Base-by-base conservation (phyloP, 768 basidiomycete species). In the Lentinula guzmanii region DNA sequence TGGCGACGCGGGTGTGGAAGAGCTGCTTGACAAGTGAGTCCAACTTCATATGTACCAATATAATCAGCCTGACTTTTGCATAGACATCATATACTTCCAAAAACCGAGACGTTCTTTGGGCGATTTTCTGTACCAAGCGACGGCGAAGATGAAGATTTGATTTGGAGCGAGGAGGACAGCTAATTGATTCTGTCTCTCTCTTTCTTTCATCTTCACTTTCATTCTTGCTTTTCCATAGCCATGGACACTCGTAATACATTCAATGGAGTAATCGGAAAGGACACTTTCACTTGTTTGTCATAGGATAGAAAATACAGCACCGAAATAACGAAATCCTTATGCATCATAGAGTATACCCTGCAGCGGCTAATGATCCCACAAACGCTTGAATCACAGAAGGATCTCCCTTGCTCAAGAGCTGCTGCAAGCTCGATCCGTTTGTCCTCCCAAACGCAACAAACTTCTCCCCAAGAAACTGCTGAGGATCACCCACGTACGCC, bases 1-100 rank as follows among this genome's bases (percentile, higher is more conserved):
- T 0, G 86, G 85, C 11, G 68, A 74, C 37, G 80, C 79, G n/a
- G 88, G 86, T 28, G 68, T 92, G 0, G 86, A 90, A 64, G 88
- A 89, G 48, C 73, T 90, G 6, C 76, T 92, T 15, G 77, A 80
- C 66, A 83, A 78, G 89, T 90, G 63, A 59, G 81, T 64, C 68
- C 28, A 28, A 28, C 28, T 24, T 42, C 31, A 64, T 58, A 15
- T 62, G 59, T 24, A 5, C 52, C 55, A 15, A 10, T 55, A 65
- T 11, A 10, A 13, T 24, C 18, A 59, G 46, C 33, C 11, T 65
- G 67, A 56, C 37, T 58, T 13, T 54, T 18, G 15, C 33, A 16
- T 35, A 81, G 79, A 63, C 76, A 81, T 64, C 70, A 75, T 53
- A 72, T 80, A 35, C 74, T 81, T 7, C 74, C 75, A 15, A 73